phyloP scores from a whole-genome alignment of 148 eudicot species.

The Heliosperma pusillum region DNA sequence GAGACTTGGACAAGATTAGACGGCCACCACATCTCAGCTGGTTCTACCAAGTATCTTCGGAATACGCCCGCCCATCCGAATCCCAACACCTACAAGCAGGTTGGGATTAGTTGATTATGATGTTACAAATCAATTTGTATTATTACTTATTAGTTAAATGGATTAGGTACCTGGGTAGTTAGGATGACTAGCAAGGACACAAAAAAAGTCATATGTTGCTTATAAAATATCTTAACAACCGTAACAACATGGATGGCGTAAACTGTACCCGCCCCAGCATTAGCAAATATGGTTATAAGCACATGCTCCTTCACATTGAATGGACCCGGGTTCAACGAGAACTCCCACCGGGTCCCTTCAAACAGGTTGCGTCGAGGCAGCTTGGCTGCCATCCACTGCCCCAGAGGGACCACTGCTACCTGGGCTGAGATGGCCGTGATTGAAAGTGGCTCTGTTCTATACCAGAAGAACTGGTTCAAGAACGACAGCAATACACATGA shows the following conservation, averaged over 20 bases:
- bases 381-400: conserved; percentile 76
- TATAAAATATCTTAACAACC: conserved; percentile 79
- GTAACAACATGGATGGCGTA: conserved; percentile 90
- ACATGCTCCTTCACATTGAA: conserved; percentile 94
- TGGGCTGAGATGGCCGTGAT: conserved; percentile 94
- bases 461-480: conserved; percentile 96
- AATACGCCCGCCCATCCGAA: conserved; percentile 98
- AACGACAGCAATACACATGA: conserved; percentile 74
- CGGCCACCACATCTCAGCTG: conserved; percentile 99
- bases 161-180: conserved; percentile 62
- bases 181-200: conserved; percentile 80
- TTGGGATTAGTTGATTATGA: too few species aligned
- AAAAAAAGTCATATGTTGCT: conserved; percentile 68
- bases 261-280: conserved; percentile 87
- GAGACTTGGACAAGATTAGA: conserved; percentile 95
- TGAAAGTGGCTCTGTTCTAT: conserved; percentile 70
- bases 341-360: conserved; percentile 61
- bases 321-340: conserved; percentile 83
- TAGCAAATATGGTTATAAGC: conserved; percentile 88
- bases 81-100: conserved; percentile 92
- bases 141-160: conserved; percentile 31
- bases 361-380: conserved; percentile 52
- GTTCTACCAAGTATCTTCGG: conserved; percentile 84
- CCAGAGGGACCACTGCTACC: conserved; percentile 86
- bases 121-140: too few species aligned